Evolutionary conservation across 192 early-diverging fungal genomes (phyloP), one percentile per base, ranked within the genome.

Genomic region (Linnemannia schmuckeri): DNA sequence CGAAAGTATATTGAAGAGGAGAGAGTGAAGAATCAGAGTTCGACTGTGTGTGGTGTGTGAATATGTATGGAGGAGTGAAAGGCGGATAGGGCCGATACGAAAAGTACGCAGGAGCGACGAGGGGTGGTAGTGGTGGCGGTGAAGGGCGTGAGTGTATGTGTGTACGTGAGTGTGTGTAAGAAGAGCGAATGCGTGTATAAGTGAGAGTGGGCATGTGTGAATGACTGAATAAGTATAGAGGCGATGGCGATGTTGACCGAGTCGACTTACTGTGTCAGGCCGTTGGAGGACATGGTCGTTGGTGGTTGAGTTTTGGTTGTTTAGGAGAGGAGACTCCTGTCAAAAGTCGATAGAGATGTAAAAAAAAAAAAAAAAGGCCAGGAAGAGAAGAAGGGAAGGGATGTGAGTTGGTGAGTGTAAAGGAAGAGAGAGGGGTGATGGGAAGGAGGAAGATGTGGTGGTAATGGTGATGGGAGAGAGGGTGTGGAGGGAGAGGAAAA

Each of bases 231-330:
- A n/a, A 55, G 49, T n/a, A 7, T 57, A 57, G 13, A 15, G 49
- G 24, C 8, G 6, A 24, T 4, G 55, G 22, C 22, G 24, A 57
- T 57, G 55, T 44, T 57, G 55, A 30, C 8, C 33, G 33, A 66
- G 61, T 66, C 61, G 27, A 66, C 61, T 66, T 66, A 66, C 81
- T 72, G 70, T 18, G 54, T 77, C 55, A 55, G 74, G 47, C 41
- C 75, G 66, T 30, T 76, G 40, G 75, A 76, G 44, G 70, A 37
- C 52, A 77, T 82, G 52, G 47, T 76, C 38, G 33, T 44, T 76
- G 3, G 40, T 33, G 55, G 9, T 44, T 37, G 37, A 13, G 12
- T 69, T 46, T 24, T 10, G n/a, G 42, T 44, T 42, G 46, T 2
- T 79, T 40, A 49, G 71, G 30, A 66, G 61, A 35, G 12, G 20